Base-by-base conservation (phyloP, 495 filamentous ascomycete species). In the Hypoxylon fuscum region DNA sequence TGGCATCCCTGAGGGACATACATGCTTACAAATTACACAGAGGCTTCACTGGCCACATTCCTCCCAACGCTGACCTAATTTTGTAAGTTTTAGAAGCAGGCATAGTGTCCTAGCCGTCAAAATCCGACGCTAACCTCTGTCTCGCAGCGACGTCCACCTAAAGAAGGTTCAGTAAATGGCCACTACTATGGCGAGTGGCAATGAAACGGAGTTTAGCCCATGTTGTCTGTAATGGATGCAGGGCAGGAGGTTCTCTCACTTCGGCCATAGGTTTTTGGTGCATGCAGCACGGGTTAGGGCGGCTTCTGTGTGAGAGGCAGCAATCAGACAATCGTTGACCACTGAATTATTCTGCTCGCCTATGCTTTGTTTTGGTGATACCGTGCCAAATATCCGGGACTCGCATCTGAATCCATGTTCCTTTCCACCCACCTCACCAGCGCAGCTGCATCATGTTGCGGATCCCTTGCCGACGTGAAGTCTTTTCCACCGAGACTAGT, bases 31-130 rank as follows among this genome's bases (percentile, higher is more conserved):
- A 54, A 20, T 52, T 31, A 47, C 45, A 42, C 38, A 88, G 88
- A 47, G 87, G 87, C 27, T 90, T 88, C 77, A 85, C 84, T 29
- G 85, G 84, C 22, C 79, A 88, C 61, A 92, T 85, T 27, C 82
- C 82, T 10, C 72, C 78, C 5, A 75, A 78, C 21, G 68, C 82
- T n/a, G 80, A 81, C 59, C 65, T 85, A 11, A 78, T 85, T 67
- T 85, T 85, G 81, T 85, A 72, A 72, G 82, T 77, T 3, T 18
- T 46, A 31, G 51, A 45, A 25, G 14, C 8, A n/a, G 37, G 38
- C 59, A 55, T 35, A 40, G 29, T 22, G n/a, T 11, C 45, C 11
- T 10, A 45, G 20, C n/a, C 31, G 17, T 27, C 18, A 42, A 23
- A n/a, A 20, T 18, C 22, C 41, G 17, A 25, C 18, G 18, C 65